phyloP scores from a whole-genome alignment of 2,329 filamentous ascomycete species.

The Paecilomyces formosus region DNA sequence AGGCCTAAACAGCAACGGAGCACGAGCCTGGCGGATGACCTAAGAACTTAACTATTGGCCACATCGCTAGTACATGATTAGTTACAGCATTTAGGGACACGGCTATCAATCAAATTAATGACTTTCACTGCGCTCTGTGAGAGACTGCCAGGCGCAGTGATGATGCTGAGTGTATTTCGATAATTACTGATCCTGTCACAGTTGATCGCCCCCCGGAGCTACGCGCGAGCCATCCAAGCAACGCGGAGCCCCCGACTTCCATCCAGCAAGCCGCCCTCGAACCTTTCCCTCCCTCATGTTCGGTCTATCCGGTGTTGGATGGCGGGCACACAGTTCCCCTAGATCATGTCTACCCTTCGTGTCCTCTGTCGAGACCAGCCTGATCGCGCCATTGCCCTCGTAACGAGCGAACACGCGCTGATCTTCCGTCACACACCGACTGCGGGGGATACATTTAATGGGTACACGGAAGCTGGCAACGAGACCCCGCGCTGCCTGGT shows the following conservation, averaged over 20 bases:
- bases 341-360: conserved; percentile 54
- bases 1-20: background rate
- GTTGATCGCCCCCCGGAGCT: background rate
- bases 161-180: background rate
- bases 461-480: conserved; percentile 20
- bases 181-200: background rate
- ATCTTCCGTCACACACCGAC: conserved; percentile 73
- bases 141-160: background rate
- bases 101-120: background rate
- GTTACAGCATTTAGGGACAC: background rate
- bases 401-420: conserved; percentile 69
- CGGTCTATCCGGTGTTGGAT: background rate
- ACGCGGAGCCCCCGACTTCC: too few species aligned
- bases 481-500: conserved; percentile 68
- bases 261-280: background rate
- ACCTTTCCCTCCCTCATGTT: background rate
- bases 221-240: background rate
- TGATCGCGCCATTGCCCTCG: conserved; percentile 79
- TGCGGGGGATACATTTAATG: conserved; percentile 51
- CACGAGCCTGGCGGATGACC: background rate
- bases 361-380: conserved; percentile 81
- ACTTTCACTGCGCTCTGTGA: background rate
- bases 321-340: background rate
- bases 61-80: background rate
- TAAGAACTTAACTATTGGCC: background rate